Base-by-base conservation (phyloP, 108 stramenopile species). In the Cyclotella choctawhatcheeana region DNA sequence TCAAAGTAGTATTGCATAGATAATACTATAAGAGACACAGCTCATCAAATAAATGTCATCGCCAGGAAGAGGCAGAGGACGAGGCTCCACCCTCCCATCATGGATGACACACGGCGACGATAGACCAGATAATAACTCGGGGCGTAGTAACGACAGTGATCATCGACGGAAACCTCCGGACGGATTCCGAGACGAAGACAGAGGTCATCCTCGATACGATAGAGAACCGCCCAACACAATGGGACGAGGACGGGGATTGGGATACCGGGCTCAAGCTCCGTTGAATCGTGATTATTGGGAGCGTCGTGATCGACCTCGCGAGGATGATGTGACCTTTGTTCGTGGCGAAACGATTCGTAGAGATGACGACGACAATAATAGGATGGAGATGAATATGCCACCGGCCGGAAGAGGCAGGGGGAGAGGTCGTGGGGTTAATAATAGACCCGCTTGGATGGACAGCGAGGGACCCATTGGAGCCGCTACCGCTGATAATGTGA, bases 61-160 rank as follows among this genome's bases (percentile, higher is more conserved):
- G 0, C 29, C 21, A 43, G 77, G 81, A 44, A 71, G 81, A 30
- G 89, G 89, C 37, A 45, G 89, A 22, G 89, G 89, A 37, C 77
- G 88, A 16, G 86, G 77, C 25, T 73, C 37, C 40, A 89, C 86
- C 35, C 75, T 89, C 37, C 89, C 89, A 24, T 86, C 89, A 17
- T 89, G 89, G 89, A 87, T 89, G 89, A 87, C 86, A 5, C 72
- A 55, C 37, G 63, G 63, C 24, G 65, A 67, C 33, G n/a, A 25
- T 0, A 2, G 25, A 24, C 24, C 27, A 21, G 69, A 54, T 56
- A 54, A 30, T 21, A n/a, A 6, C 32, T 12, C 5, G 44, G 71
- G 32, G 43, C 31, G 48, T 1, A 22, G 25, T 2, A 22, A 32
- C 2, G 54, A 64, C 52, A 26, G 16, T 2, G 20, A 7, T 7